Conservation (phyloP, 2,329 filamentous ascomycete genomes). For the Lecanicillium sp. region DNA sequence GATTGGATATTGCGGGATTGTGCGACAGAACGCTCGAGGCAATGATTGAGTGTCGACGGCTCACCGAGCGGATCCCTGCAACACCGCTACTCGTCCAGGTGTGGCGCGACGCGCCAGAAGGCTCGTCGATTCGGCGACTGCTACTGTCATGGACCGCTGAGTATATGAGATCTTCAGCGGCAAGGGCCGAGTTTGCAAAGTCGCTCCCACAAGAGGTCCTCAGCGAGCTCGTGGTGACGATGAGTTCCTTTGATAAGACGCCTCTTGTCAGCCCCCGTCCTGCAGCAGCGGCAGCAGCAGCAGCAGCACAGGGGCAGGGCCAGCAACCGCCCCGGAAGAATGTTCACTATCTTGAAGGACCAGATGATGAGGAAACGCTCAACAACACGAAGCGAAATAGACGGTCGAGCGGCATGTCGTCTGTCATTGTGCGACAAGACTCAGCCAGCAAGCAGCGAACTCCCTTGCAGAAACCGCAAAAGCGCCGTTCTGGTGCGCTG, state of each 20-base stretch:
- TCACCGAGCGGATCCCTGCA: conserved; percentile 48
- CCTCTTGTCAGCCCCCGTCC: conserved; percentile 18
- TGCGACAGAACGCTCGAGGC: conserved; percentile 48
- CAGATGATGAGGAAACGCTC: conserved; percentile 29
- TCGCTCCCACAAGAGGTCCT: conserved; percentile 55
- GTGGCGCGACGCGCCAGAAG: conserved; percentile 55
- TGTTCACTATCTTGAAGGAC: conserved; percentile 40
- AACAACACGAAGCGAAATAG: conserved; percentile 31
- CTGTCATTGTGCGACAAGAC: conserved; percentile 10
- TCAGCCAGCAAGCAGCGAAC: conserved; percentile 19
- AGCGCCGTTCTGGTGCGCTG: conserved; percentile 25
- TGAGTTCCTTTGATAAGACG: conserved; percentile 45
- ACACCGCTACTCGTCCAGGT: conserved; percentile 52
- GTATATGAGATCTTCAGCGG: conserved; percentile 52
- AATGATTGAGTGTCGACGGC: conserved; percentile 47
- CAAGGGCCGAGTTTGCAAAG: conserved; percentile 49
- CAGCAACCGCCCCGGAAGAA: conserved; percentile 35
- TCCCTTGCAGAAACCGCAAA: conserved; percentile 26
- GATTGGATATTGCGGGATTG: conserved; percentile 45
- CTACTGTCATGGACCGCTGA: conserved; percentile 56
- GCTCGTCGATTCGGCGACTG: conserved; percentile 50
- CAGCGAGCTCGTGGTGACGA: conserved; percentile 53
- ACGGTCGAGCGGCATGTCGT: conserved; percentile 23
- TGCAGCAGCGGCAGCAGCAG: conserved; percentile 20
- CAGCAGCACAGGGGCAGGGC: conserved; percentile 11